Evolutionary conservation across 73 alveolate genomes (phyloP).

Genomic region (Paramecium pentaurelia): DNA sequence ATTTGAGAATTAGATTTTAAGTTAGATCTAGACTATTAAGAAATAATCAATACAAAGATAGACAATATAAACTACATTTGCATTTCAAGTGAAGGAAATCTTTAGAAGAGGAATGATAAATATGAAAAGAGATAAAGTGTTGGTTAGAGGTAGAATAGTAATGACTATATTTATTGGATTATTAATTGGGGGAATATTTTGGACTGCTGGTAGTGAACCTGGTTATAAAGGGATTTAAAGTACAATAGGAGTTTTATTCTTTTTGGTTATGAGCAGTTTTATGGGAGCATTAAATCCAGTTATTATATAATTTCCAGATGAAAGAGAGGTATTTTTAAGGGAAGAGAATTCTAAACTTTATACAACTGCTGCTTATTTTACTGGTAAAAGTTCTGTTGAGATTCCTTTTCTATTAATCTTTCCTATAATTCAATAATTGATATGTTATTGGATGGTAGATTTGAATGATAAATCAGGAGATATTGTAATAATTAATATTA

Average conservation of each 20-base stretch:
- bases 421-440: conserved; percentile 22
- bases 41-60: not conserved
- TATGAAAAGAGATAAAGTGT: conserved; percentile 13
- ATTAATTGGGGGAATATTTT: conserved; percentile 29
- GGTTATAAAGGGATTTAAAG: not conserved
- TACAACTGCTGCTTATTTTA: conserved; percentile 58
- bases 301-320: conserved; percentile 62
- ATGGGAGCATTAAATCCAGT: conserved; percentile 52
- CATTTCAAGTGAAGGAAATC: not conserved
- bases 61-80: not conserved
- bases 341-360: conserved; percentile 67
- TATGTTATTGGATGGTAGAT: conserved; percentile 57
- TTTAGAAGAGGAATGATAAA: conserved; percentile 23
- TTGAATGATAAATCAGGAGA: conserved; percentile 43
- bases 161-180: conserved; percentile 5
- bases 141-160: not conserved
- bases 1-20: not conserved
- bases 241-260: conserved; percentile 57
- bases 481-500: not conserved
- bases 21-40: not conserved
- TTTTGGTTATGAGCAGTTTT: conserved; percentile 15
- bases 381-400: conserved; percentile 64
- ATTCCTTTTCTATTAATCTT: conserved; percentile 49
- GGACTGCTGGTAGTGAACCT: not conserved
- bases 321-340: conserved; percentile 73